Base-by-base conservation (phyloP, 2,329 filamentous ascomycete species). In the Fusarium beomiforme region DNA sequence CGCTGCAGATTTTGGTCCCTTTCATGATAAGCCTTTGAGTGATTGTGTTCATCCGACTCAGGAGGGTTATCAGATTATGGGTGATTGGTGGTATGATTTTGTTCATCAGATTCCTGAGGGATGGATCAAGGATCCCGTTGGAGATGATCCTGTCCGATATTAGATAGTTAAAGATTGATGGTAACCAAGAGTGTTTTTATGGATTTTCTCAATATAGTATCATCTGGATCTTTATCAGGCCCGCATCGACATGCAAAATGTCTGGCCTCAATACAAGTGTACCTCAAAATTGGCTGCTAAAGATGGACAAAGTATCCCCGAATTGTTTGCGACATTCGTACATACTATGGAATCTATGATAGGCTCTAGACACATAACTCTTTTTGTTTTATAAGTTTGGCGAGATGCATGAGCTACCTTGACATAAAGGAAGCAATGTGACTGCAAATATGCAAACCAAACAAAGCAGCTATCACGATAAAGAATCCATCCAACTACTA, bases 41-140 rank as follows among this genome's bases (percentile, higher is more conserved):
- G 79, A 80, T 54, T 80, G 79, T n/a, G 70, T 81, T 7, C 80
- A 82, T 31, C 80, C 80, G 3, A 73, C 75, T 2, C 74, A 79
- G 5, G 19, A 66, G 3, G 79, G 79, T 0, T 81, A 81, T 37
- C 54, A 65, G 2, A 21, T 75, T 9, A 59, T 81, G 24, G 79
- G 79, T 3, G 67, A 80, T 47, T 79, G 77, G 41, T 81, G 80
- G 80, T 78, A 79, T 60, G 75, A 80, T 46, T 80, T 79, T 39
- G 68, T 81, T 16, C 54, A 73, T 14, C 79, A 81, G 23, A 74
- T 81, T 7, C 79, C 80, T 1, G 49, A 70, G 1, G 69, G 65
- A 1, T 81, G 80, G 80, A 57, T 71, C n/a, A 41, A 67, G 26
- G 5, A 44, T 13, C 64, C 59, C 13, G 24, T 53, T n/a, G 55